Evolutionary conservation across 1,139 yeast genomes (phyloP).

Genomic region (Candida dubliniensis): DNA sequence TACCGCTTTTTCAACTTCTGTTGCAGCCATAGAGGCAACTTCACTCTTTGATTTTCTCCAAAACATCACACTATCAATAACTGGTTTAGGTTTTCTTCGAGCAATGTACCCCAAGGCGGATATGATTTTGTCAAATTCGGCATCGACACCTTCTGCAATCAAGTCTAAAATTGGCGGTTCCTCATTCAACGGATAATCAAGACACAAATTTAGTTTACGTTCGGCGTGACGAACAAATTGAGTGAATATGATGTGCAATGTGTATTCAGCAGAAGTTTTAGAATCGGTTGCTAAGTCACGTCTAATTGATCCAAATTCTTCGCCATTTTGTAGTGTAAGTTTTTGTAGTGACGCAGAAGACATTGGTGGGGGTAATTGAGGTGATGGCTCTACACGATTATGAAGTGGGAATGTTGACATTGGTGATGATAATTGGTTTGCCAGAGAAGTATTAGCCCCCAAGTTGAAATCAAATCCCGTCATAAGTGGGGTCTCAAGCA

Average conservation of each 20-base stretch:
- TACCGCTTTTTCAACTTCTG: constrained; percentile 51
- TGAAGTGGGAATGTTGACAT: constrained; percentile 18
- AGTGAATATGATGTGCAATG: constrained; percentile 89
- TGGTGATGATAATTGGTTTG: constrained; percentile 23
- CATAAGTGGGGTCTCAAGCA: constrained; percentile 6
- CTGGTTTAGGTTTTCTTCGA: constrained; percentile 87
- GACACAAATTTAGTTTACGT: constrained; percentile 72
- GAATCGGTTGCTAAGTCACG: constrained; percentile 59
- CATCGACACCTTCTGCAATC: constrained; percentile 86
- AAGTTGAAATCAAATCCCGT: constrained; percentile 4
- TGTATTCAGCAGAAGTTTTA: constrained; percentile 89
- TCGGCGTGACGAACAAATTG: constrained; percentile 95
- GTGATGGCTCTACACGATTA: constrained; percentile 29
- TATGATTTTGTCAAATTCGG: constrained; percentile 80
- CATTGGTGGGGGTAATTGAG: constrained; percentile 36
- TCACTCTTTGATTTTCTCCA: constrained; percentile 94
- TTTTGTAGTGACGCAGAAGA: constrained; percentile 24
- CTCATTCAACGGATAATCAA: constrained; percentile 63
- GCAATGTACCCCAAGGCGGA: constrained; percentile 89
- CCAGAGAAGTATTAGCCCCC: constrained; percentile 8
- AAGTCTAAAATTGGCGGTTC: constrained; percentile 83
- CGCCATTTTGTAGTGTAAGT: constrained; percentile 32
- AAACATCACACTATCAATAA: constrained; percentile 95
- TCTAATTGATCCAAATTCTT: constrained; percentile 36
- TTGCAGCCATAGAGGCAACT: constrained; percentile 73